A percentile compares a stretch with the other conserved stretches of the same genome.
Conservation (phyloP, 2,329 filamentous ascomycete genomes). For the Sclerotinia trifoliorum region DNA sequence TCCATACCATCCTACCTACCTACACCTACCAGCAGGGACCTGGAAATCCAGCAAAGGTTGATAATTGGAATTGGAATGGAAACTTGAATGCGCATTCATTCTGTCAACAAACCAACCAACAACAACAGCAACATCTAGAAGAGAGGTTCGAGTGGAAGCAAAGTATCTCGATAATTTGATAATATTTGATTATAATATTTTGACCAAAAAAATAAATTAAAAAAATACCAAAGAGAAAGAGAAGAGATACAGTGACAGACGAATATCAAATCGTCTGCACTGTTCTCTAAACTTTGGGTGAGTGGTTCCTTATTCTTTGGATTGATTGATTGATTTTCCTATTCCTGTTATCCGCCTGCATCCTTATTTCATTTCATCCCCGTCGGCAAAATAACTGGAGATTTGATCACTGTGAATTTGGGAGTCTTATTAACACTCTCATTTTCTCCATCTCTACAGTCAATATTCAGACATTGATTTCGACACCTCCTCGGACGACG, state of each 20-base stretch:
- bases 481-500: conserved; percentile 57
- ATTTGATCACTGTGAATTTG: not conserved
- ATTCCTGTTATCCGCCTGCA: conserved; percentile 16
- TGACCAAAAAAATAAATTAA: not conserved
- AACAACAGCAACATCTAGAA: not conserved
- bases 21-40: not conserved
- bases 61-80: no score
- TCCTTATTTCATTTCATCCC: not conserved
- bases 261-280: conserved; percentile 58
- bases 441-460: conserved; percentile 7
- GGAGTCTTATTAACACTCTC: conserved; percentile 3
- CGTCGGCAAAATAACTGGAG: conserved; percentile 19
- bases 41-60: not conserved
- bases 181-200: not conserved
- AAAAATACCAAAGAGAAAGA: not conserved
- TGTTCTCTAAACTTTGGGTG: conserved; percentile 47
- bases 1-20: not conserved
- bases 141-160: not conserved
- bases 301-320: conserved; percentile 9
- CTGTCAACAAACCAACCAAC: not conserved
- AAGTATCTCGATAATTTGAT: not conserved
- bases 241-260: conserved; percentile 55
- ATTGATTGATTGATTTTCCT: conserved; percentile 1
- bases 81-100: not conserved
- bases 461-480: conserved; percentile 38